Evolutionary conservation across 371 early-diverging fungal genomes (phyloP), one percentile per base, ranked within the genome.

Genomic region (Lichtheimia ramosa): DNA sequence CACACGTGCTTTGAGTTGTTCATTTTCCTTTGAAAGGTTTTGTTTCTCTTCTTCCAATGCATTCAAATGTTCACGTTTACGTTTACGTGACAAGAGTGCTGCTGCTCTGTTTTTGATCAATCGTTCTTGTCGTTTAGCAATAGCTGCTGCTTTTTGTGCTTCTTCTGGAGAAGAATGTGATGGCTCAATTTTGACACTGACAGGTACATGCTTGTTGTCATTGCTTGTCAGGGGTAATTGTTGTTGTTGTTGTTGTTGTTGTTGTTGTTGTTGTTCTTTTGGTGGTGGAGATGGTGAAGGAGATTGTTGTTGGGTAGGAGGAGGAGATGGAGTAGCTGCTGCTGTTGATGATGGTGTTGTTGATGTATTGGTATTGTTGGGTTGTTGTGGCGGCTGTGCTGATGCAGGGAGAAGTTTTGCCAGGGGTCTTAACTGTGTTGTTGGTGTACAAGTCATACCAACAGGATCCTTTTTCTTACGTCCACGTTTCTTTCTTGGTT

Each of bases 51-150:
- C 56, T 70, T 96, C 96, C n/a, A 96, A 78, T 13, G 79, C 69
- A 48, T 66, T 81, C 56, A 92, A 66, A 59, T 94, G 94, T 51
- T 96, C 94, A 41, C 95, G 85, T 75, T 93, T 92, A 51, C 94
- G 86, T 71, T 92, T 93, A 28, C 96, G 86, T 8, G 93, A 93
- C 51, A 91, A 73, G 42, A 93, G 74, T 2, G 96, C 96, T 0
- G 94, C 93, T 0, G 93, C 94, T n/a, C 96, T 82, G 68, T 96
- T 96, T 77, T 93, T 94, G 60, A 94, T 92, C 56, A 94, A 68
- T 15, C 96, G 82, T 65, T 93, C 93, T 68, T 94, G 92, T 25
- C 91, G 82, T 69, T 94, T 96, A 25, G 79, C 70, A 1, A 77
- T 49, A 14, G 80, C 78, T 0, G 77, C 66, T 24, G 60, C 65